A percentile compares a stretch with the other conserved stretches of the same genome.
These are phyloP conservation scores for Naganishia cerealis DNA, from an alignment of 1,284 basidiomycete species.

Conservation along the genomic window DNA sequence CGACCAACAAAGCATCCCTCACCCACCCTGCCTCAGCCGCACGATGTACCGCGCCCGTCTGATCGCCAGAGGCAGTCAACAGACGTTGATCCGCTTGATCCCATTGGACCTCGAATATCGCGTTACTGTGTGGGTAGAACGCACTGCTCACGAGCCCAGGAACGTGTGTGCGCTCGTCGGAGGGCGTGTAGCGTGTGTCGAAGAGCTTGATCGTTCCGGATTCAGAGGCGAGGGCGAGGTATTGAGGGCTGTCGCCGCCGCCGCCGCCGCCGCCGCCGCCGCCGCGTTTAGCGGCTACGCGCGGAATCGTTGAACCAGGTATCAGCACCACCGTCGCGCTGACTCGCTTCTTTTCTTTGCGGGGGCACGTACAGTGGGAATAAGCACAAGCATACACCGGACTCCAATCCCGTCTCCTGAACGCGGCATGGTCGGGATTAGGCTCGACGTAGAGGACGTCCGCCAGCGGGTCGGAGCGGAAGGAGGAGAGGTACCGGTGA, in stretches of 20 bases:
- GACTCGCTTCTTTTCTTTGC: too few relatives aligned
- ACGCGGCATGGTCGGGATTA: conserved; percentile 25
- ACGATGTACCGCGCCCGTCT: conserved; percentile 38
- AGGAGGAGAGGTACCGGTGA: conserved; percentile 24
- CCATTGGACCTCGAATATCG: conserved; percentile 78
- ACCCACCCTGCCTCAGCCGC: not conserved
- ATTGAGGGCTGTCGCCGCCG: not conserved
- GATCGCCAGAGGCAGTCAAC: conserved; percentile 52
- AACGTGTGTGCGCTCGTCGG: not conserved
- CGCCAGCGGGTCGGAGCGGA: conserved; percentile 8
- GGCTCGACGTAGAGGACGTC: conserved; percentile 25
- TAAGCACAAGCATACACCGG: conserved; percentile 33
- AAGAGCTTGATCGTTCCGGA: conserved; percentile 11
- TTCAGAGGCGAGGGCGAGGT: conserved; percentile 14
- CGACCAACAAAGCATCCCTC: conserved; percentile 41
- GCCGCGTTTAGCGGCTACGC: conserved; percentile 4
- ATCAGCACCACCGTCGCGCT: too few relatives aligned
- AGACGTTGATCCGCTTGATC: conserved; percentile 61
- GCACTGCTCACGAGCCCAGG: not conserved
- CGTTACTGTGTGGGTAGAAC: conserved; percentile 66
- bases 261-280: too few relatives aligned
- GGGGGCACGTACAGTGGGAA: conserved; percentile 26
- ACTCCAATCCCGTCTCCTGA: conserved; percentile 25
- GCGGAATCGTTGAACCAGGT: not conserved
- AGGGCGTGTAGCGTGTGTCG: not conserved